phyloP scores from a whole-genome alignment of 2,329 filamentous ascomycete genomes.

The Cladorrhinum sp. region DNA sequence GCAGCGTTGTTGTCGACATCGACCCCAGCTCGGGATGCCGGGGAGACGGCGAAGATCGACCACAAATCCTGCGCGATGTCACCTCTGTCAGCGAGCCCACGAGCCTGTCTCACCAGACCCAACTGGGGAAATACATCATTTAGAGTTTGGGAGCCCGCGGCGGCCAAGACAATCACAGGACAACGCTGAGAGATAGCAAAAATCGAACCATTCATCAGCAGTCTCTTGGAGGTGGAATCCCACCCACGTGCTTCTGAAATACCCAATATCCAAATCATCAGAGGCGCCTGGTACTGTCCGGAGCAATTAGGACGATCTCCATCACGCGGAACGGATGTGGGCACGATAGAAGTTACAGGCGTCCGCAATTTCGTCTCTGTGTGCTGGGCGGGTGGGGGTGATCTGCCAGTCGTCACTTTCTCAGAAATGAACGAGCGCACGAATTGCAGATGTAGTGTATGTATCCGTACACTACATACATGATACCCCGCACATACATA shows the following conservation, averaged over 20 bases:
- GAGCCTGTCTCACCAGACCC: slow-evolving; percentile 22
- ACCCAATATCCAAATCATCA: not conserved
- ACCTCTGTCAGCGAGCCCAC: slow-evolving; percentile 14
- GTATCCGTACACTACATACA: no score
- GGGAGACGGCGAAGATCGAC: slow-evolving; percentile 14
- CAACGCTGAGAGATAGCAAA: not conserved
- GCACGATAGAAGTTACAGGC: not conserved
- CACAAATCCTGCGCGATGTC: slow-evolving; percentile 22
- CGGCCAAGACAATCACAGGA: not conserved
- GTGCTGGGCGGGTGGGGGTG: not conserved
- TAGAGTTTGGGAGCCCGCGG: slow-evolving; percentile 1
- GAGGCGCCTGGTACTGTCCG: not conserved
- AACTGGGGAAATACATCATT: slow-evolving; percentile 13
- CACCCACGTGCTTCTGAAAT: not conserved
- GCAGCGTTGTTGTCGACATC: not conserved
- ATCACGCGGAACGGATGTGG: not conserved
- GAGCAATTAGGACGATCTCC: not conserved
- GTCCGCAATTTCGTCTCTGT: not conserved
- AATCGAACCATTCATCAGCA: not conserved
- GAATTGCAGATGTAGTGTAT: not conserved
- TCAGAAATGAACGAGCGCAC: not conserved
- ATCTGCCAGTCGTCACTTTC: not conserved
- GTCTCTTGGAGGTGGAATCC: not conserved
- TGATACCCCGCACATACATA: no score
- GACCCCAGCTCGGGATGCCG: not conserved